Evolutionary conservation across 495 filamentous ascomycete genomes (phyloP).

Genomic region (Aspergillus carlsbadensis): DNA sequence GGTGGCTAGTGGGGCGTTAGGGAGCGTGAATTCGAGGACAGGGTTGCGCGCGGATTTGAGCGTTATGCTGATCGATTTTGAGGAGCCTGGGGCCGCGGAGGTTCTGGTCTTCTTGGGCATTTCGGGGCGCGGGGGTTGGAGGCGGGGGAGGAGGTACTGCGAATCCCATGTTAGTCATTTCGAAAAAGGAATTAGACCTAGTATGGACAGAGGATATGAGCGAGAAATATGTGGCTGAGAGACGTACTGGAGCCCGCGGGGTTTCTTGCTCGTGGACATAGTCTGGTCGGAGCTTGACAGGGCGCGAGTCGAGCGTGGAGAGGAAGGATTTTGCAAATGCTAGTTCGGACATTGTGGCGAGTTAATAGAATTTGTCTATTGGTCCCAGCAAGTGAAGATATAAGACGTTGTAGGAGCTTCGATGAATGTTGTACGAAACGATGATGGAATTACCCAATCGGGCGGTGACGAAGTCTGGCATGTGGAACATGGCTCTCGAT

Average conservation of each 20-base stretch:
- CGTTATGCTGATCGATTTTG: slow-evolving; percentile 53
- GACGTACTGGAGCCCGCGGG: slow-evolving; percentile 67
- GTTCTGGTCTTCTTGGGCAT: slow-evolving; percentile 49
- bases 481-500: not conserved
- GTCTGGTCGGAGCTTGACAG: slow-evolving; percentile 74
- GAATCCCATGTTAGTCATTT: slow-evolving; percentile 17
- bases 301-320: slow-evolving; percentile 69
- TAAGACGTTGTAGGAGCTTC: not conserved
- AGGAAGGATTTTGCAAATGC: slow-evolving; percentile 83
- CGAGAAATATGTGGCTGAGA: slow-evolving; percentile 8
- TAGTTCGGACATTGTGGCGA: slow-evolving; percentile 72
- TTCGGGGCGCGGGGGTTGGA: slow-evolving; percentile 45
- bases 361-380: not conserved
- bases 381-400: not conserved
- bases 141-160: slow-evolving; percentile 48
- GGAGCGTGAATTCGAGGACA: slow-evolving; percentile 59
- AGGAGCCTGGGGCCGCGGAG: slow-evolving; percentile 43
- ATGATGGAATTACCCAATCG: slow-evolving; percentile 19
- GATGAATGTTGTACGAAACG: not conserved
- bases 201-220: not conserved
- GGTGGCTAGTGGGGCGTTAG: slow-evolving; percentile 53
- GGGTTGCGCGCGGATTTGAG: slow-evolving; percentile 78
- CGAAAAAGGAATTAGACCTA: not conserved
- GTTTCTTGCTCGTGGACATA: slow-evolving; percentile 82
- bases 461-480: slow-evolving; percentile 12